Percentiles rank a stretch among this genome's conserved stretches.
Conservation (phyloP, 2,329 filamentous ascomycete genomes). For the Colletotrichum karsti region DNA sequence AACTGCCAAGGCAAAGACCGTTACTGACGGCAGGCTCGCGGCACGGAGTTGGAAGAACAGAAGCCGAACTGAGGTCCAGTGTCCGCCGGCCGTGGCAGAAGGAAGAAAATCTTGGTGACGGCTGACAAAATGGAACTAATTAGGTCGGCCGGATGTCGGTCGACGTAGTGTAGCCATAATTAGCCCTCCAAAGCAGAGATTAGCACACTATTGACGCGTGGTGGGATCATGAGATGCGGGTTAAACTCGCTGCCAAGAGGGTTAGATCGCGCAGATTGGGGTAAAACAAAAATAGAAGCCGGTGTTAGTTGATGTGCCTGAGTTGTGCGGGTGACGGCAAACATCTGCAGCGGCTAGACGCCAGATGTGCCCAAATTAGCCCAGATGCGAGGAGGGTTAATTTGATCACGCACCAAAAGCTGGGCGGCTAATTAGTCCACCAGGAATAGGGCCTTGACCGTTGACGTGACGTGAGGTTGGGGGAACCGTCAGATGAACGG, state of each 20-base stretch:
- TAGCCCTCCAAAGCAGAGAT: slow-evolving; percentile 7
- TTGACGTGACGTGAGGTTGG: not conserved
- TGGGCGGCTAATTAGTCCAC: slow-evolving; percentile 29
- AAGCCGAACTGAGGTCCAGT: not conserved
- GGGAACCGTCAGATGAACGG: slow-evolving; percentile 11
- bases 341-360: slow-evolving; percentile 25
- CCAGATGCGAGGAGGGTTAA: slow-evolving; percentile 30
- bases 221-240: slow-evolving; percentile 4
- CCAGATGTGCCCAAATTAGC: slow-evolving; percentile 35
- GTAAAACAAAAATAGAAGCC: slow-evolving; percentile 47
- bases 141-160: not conserved
- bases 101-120: not conserved
- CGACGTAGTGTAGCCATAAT: slow-evolving; percentile 6
- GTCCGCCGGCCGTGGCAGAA: not conserved
- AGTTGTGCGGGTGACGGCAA: slow-evolving; percentile 29
- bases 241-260: slow-evolving; percentile 8
- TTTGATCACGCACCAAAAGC: slow-evolving; percentile 19
- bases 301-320: slow-evolving; percentile 20
- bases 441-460: slow-evolving; percentile 16
- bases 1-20: not conserved
- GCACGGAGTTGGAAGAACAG: slow-evolving; percentile 3
- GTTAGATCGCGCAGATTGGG: slow-evolving; percentile 31
- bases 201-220: not conserved
- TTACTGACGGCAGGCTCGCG: slow-evolving; percentile 32
- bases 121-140: not conserved